Conservation (phyloP, 768 basidiomycete genomes). For the Suillus bovinus region DNA sequence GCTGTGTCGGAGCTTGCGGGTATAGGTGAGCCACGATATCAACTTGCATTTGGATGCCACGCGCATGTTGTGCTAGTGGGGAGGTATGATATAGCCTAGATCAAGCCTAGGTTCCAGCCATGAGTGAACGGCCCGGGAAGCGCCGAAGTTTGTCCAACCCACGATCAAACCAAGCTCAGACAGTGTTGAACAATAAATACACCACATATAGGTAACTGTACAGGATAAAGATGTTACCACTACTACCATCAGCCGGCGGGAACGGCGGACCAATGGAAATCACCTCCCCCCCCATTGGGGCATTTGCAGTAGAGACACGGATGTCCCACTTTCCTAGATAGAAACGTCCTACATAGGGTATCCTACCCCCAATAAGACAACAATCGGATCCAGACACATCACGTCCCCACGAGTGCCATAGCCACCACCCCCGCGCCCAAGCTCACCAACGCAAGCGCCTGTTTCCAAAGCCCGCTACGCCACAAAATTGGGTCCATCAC, state of each 20-base stretch:
- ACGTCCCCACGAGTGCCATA: conserved; percentile 59
- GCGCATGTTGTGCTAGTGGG: not conserved
- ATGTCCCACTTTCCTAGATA: too few species aligned
- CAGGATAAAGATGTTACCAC: too few species aligned
- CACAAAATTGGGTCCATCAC: conserved; percentile 63
- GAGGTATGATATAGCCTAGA: too few species aligned
- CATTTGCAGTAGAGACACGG: too few species aligned
- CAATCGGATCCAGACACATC: too few species aligned
- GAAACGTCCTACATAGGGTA: too few species aligned
- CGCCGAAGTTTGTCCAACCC: not conserved
- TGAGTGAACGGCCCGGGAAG: not conserved
- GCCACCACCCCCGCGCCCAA: conserved; percentile 58
- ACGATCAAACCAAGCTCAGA: not conserved
- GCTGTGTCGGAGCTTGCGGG: not conserved
- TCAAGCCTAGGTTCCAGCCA: not conserved
- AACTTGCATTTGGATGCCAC: not conserved
- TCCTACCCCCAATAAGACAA: too few species aligned
- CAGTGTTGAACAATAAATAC: too few species aligned
- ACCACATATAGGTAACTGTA: too few species aligned
- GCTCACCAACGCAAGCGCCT: conserved; percentile 59
- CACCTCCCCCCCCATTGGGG: too few species aligned
- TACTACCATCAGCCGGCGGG: too few species aligned
- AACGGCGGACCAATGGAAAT: too few species aligned
- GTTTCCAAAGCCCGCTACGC: conserved; percentile 38
- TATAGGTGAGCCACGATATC: not conserved